A percentile compares a stretch with the other conserved stretches of the same genome.
phyloP scores from a whole-genome alignment of 164 flowering plant species.

The Brasenia schreberi region DNA sequence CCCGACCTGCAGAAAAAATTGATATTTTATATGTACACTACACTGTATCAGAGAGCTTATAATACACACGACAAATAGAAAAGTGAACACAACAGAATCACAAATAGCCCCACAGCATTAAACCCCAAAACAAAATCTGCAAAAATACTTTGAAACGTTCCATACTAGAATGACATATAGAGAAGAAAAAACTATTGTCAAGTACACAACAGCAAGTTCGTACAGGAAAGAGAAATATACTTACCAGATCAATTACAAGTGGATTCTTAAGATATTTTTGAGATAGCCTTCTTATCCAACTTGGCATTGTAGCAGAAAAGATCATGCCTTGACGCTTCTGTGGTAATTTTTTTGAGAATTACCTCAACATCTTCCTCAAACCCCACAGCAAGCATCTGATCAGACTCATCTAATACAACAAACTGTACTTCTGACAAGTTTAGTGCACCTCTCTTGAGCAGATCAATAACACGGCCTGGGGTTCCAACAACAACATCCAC shows the following conservation, averaged over 20 bases:
- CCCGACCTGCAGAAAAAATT: conserved; percentile 49
- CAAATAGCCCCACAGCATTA: too few species aligned
- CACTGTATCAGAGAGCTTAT: too few species aligned
- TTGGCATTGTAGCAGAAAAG: conserved; percentile 86
- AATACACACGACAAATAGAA: too few species aligned
- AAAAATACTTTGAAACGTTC: too few species aligned
- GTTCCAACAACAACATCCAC: conserved; percentile 81
- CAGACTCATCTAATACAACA: conserved; percentile 77
- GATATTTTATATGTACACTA: too few species aligned
- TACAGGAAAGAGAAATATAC: conserved; percentile 8
- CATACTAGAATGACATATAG: too few species aligned
- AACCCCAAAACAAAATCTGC: too few species aligned
- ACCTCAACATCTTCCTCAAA: conserved; percentile 65
- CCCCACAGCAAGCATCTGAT: conserved; percentile 80
- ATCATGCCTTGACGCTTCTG: conserved; percentile 57
- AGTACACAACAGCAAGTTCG: not conserved
- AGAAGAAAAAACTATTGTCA: not conserved
- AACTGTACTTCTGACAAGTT: conserved; percentile 49
- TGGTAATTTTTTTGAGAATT: conserved; percentile 48
- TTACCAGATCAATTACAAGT: conserved; percentile 58
- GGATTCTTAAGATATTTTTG: conserved; percentile 48
- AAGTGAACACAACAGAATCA: too few species aligned
- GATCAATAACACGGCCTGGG: conserved; percentile 76
- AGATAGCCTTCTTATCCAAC: conserved; percentile 45
- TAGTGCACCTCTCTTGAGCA: conserved; percentile 52